A percentile compares a stretch with the other conserved stretches of the same genome.
These are phyloP conservation scores for Penicillium coprophilum DNA, from an alignment of 495 filamentous ascomycete species.

Conservation along the genomic window DNA sequence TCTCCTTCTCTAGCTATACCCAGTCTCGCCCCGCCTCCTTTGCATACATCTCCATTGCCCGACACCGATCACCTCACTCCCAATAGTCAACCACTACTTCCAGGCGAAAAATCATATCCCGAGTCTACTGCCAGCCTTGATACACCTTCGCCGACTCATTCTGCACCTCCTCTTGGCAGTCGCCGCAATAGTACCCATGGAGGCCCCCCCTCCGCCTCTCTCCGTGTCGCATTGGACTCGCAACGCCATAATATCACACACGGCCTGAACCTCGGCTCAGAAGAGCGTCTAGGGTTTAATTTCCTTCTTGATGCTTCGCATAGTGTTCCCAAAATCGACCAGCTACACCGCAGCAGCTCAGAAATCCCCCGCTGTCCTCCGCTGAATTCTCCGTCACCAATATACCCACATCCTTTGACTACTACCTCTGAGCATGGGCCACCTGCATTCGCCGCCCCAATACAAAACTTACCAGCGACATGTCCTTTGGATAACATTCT, in stretches of 20 bases:
- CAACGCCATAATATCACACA: constrained; percentile 57
- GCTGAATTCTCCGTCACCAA: constrained; percentile 24
- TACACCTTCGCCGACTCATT: constrained; percentile 40
- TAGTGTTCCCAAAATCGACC: constrained; percentile 43
- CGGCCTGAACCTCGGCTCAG: constrained; percentile 54
- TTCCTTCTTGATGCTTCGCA: constrained; percentile 61
- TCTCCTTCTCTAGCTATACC: constrained; percentile 17
- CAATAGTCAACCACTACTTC: constrained; percentile 15
- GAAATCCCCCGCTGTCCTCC: constrained; percentile 28
- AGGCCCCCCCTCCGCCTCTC: constrained; percentile 20
- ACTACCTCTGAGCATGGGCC: constrained; percentile 25
- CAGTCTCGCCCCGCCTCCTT: constrained; percentile 23
- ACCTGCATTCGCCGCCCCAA: constrained; percentile 47
- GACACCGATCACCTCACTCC: constrained; percentile 26
- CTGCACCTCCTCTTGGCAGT: constrained; percentile 27
- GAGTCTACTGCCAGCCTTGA: constrained; percentile 38
- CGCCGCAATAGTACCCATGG: constrained; percentile 35
- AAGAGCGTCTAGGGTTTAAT: constrained; percentile 65
- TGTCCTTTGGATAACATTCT: constrained; percentile 74
- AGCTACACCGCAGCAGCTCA: constrained; percentile 33
- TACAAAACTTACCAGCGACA: constrained; percentile 60
- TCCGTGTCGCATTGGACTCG: constrained; percentile 43
- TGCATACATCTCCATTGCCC: constrained; percentile 28
- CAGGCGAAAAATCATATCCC: constrained; percentile 29
- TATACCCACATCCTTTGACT: constrained; percentile 29